These are phyloP conservation scores for Phaeophleospora eucalypticola DNA, from an alignment of 2,329 filamentous ascomycete species.

Conservation along the genomic window DNA sequence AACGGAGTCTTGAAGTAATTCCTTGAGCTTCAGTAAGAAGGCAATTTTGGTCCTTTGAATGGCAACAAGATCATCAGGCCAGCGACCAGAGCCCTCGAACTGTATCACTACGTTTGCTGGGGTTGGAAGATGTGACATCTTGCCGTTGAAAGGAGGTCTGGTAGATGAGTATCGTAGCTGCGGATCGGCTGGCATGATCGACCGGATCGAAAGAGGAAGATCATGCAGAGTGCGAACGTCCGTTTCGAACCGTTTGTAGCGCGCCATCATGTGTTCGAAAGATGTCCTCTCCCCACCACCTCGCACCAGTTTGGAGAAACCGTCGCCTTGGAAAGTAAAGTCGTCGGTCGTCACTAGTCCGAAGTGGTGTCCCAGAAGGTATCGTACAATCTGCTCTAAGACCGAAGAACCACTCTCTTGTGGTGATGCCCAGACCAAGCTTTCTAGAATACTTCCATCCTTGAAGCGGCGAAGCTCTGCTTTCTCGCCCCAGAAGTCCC, in stretches of 20 bases:
- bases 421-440: conserved; percentile 72
- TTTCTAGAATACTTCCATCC: conserved; percentile 90
- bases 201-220: conserved; percentile 81
- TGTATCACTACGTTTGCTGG: conserved; percentile 79
- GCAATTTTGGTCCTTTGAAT: conserved; percentile 94
- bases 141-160: conserved; percentile 47
- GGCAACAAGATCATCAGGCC: conserved; percentile 86
- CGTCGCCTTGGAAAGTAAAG: conserved; percentile 44
- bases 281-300: conserved; percentile 39
- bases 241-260: conserved; percentile 69
- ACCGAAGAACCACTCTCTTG: conserved; percentile 57
- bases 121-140: conserved; percentile 38
- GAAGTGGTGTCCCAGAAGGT: conserved; percentile 68
- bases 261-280: conserved; percentile 66
- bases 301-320: conserved; percentile 44
- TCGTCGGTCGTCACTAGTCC: conserved; percentile 50
- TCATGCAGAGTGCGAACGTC: conserved; percentile 74
- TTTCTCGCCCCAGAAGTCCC: conserved; percentile 91
- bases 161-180: conserved; percentile 71
- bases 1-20: conserved; percentile 62
- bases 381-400: conserved; percentile 72
- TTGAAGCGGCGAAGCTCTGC: conserved; percentile 91
- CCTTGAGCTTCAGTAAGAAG: conserved; percentile 70
- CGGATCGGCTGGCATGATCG: conserved; percentile 68
- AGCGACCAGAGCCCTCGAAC: conserved; percentile 88